Conservation (phyloP, 2,329 filamentous ascomycete genomes). For the Exophiala mesophila region DNA sequence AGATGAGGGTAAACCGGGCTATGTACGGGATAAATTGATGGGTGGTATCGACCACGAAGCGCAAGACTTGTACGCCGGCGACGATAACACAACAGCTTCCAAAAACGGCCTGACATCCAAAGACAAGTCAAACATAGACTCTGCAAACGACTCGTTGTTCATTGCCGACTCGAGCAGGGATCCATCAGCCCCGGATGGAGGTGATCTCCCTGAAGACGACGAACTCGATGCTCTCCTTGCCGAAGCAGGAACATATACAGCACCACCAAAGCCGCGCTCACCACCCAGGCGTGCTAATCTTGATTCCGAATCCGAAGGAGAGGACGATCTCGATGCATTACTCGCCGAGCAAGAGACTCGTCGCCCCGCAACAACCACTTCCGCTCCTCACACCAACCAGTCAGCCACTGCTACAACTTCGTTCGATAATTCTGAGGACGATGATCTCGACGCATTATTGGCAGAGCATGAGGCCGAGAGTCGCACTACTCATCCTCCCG, state of each 20-base stretch:
- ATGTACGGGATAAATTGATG: conserved; percentile 12
- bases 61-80: conserved; percentile 12
- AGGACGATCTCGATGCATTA: conserved; percentile 22
- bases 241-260: conserved; percentile 11
- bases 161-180: conserved; percentile 9
- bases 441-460: conserved; percentile 16
- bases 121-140: too few species aligned
- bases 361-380: neutral
- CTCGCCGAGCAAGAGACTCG: conserved; percentile 18
- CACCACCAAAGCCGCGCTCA: neutral
- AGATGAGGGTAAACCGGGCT: conserved; percentile 54
- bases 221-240: conserved; percentile 23
- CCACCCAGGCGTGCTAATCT: too few species aligned
- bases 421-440: conserved; percentile 11
- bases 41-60: conserved; percentile 10
- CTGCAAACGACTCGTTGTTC: conserved; percentile 15
- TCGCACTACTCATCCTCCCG: too few species aligned
- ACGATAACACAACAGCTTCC: neutral
- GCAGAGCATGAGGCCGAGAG: conserved; percentile 3
- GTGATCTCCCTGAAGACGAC: conserved; percentile 17
- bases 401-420: neutral
- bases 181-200: neutral
- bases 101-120: neutral
- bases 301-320: conserved; percentile 11
- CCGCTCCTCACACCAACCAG: neutral